Base-by-base conservation (phyloP, 2,329 filamentous ascomycete genomes). In the Huntiella decipiens region DNA sequence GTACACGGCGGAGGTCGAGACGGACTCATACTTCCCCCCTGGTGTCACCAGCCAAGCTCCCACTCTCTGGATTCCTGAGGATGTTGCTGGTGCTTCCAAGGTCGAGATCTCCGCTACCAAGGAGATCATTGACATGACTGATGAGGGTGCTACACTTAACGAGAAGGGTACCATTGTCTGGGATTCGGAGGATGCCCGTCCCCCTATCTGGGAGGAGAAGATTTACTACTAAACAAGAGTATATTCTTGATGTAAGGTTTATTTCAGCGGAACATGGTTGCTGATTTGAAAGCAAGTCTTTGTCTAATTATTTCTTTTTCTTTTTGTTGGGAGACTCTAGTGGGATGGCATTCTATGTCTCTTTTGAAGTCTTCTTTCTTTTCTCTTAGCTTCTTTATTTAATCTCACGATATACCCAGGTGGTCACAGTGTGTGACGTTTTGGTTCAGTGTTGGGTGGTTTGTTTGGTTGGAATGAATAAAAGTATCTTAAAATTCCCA, bases 21-120 rank as follows among this genome's bases (percentile, higher is more conserved):
- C 67, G 8, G 69, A 81, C 43, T 86, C 82, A 0, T 88, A 84
- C 62, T 73, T 73, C 60, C 77, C 86, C 51, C 83, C 85, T 0
- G 71, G 79, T 0, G 69, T 88, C 56, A 71, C 60, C 17, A 67
- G 73, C 50, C 53, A 68, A 53, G 61, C 72, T 1, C 82, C 82
- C 2, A 63, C 84, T 28, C 66, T 94, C n/a, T 94, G 86, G 86
- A 82, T 94, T 46, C 84, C 86, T 0, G 68, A 73, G 48, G 86
- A 94, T 55, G 62, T 70, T 1, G 72, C 77, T 17, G 82, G 84
- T 7, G 73, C 94, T 37, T 84, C 77, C 45, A 69, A 69, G 54
- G 82, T 92, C 57, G 86, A 93, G 60, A 68, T 91, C 45, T 67
- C 67, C 10, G 81, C 91, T 54, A 82, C 81, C 1, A 66, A 66